Evolutionary conservation across 495 filamentous ascomycete genomes (phyloP).

Genomic region (Umbilicaria muhlenbergii): DNA sequence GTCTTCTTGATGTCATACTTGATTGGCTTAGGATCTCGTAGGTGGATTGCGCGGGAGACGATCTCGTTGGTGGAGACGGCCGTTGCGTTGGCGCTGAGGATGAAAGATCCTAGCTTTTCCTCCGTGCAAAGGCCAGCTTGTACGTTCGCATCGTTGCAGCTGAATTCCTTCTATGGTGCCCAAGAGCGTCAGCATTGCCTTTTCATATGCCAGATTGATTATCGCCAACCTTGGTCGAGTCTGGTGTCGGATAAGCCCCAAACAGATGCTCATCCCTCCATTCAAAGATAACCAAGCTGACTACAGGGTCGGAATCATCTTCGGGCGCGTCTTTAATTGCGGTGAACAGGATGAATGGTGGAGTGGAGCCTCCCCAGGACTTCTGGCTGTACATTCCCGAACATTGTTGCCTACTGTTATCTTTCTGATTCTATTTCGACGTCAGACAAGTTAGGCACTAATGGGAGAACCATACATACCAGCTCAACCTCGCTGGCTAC

Average conservation of each 20-base stretch:
- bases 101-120: constrained; percentile 69
- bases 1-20: constrained; percentile 75
- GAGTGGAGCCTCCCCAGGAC: constrained; percentile 74
- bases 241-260: constrained; percentile 29
- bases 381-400: constrained; percentile 92
- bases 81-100: constrained; percentile 59
- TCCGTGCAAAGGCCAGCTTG: constrained; percentile 52
- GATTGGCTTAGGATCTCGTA: constrained; percentile 57
- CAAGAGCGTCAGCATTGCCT: not conserved
- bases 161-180: constrained; percentile 40
- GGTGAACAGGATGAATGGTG: constrained; percentile 77
- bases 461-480: constrained; percentile 23
- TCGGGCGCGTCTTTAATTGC: constrained; percentile 46
- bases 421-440: constrained; percentile 46
- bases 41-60: constrained; percentile 61
- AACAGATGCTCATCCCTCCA: constrained; percentile 74
- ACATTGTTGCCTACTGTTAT: constrained; percentile 72
- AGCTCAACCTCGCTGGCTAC: constrained; percentile 49
- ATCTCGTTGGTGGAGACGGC: constrained; percentile 53
- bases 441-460: constrained; percentile 3
- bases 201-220: not conserved
- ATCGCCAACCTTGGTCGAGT: constrained; percentile 8
- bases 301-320: constrained; percentile 49
- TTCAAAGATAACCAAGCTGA: constrained; percentile 85
- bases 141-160: constrained; percentile 59